Evolutionary conservation across 129 eudicot species (phyloP).

Genomic region (Kitagawia praeruptora): DNA sequence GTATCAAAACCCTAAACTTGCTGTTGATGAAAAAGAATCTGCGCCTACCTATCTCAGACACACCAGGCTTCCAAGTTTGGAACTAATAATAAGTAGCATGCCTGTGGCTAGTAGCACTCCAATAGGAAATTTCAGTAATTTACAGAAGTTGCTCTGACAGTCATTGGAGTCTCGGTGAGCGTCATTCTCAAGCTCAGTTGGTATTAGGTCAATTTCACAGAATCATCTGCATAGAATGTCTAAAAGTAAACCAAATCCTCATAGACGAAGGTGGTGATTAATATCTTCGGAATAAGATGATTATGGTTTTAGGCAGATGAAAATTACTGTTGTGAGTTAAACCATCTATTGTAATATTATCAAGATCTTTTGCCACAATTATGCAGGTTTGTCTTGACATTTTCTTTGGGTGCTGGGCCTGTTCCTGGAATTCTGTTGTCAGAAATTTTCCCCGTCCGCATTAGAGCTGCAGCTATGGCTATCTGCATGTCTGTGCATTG

Average conservation of each 20-base stretch:
- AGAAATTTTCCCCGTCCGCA: slow-evolving; percentile 67
- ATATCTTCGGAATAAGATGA: background rate
- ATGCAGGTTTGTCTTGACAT: slow-evolving; percentile 63
- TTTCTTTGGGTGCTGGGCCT: slow-evolving; percentile 85
- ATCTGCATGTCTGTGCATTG: slow-evolving; percentile 93
- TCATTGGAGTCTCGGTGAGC: background rate
- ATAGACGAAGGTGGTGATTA: background rate
- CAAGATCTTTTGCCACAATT: background rate
- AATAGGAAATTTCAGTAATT: background rate
- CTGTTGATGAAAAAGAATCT: background rate
- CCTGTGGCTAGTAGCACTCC: background rate
- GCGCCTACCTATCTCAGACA: background rate
- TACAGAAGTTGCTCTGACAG: background rate
- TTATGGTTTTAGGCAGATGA: background rate
- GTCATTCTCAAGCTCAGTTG: background rate
- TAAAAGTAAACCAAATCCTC: background rate
- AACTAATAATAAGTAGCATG: background rate
- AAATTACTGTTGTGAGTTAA: background rate
- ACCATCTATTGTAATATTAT: background rate
- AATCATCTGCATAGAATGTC: background rate
- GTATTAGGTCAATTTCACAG: background rate
- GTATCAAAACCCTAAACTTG: background rate
- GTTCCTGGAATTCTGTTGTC: slow-evolving; percentile 78
- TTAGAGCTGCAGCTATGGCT: slow-evolving; percentile 89
- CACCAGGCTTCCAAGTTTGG: background rate